Evolutionary conservation across 257 asterid genomes (phyloP), one percentile per base, ranked within the genome.

Genomic region (Jacaranda mimosifolia): DNA sequence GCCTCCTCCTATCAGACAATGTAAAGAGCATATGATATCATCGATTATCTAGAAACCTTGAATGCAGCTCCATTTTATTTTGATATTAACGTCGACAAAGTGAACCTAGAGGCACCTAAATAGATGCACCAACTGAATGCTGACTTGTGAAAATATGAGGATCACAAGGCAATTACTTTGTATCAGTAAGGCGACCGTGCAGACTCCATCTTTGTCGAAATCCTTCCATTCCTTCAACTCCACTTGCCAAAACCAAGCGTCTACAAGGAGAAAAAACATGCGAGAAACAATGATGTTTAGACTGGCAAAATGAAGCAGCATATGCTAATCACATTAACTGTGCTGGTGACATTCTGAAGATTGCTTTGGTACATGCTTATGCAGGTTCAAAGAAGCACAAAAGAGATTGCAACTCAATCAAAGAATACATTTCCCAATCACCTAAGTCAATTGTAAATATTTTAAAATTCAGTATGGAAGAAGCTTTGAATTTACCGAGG

Each of bases 141-240:
- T 43, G 70, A 64, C 51, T 32, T 39, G 45, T 53, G 45, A 62
- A 74, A 78, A 59, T 55, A 79, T 43, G 19, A 68, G 48, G 48
- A 60, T 46, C 51, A 70, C 52, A 53, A 15, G 40, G 62, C 49
- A 7, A 71, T 78, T 94, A 94, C 98, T 86, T 89, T 86, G 93
- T 86, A 85, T 94, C 98, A 5, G 89, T 86, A 69, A 94, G 89
- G 69, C 92, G 92, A 48, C 97, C 98, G 9, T 94, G 97, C 72
- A 92, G 82, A 83, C 97, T 94, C 97, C 98, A 94, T 83, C 98
- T 90, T 78, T 91, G 97, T 68, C 96, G 89, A 81, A 90, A 91
- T 68, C 98, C 97, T 66, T 94, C 97, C 85, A 86, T 86, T 64
- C 98, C 98, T 85, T 92, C 97, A 59, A 79, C 67, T 62, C 98